A percentile compares a stretch with the other conserved stretches of the same genome.
Evolutionary conservation across 305 asterid species (phyloP).

Genomic region (Galium porrigens): DNA sequence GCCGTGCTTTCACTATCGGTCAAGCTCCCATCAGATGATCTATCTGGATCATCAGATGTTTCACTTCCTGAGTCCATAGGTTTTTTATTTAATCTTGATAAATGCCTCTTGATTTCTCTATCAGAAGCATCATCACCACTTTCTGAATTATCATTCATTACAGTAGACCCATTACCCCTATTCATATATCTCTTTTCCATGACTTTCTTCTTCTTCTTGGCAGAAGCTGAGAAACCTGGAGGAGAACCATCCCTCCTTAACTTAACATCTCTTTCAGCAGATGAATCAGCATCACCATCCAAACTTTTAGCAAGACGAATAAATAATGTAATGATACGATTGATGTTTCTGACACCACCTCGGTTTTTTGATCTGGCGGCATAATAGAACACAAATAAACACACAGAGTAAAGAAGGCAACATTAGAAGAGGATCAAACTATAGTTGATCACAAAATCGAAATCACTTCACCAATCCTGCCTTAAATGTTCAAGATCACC

Average conservation of each 20-base stretch:
- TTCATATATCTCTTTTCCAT: constrained; percentile 48
- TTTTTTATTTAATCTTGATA: constrained; percentile 69
- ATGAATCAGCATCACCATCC: constrained; percentile 55
- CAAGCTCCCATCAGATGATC: constrained; percentile 57
- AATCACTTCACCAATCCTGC: background rate
- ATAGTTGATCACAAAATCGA: background rate
- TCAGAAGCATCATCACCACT: constrained; percentile 76
- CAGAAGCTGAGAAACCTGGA: constrained; percentile 60
- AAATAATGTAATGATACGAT: constrained; percentile 53
- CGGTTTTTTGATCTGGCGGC: constrained; percentile 47
- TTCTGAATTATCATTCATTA: constrained; percentile 43
- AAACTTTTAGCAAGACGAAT: constrained; percentile 68
- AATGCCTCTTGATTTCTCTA: constrained; percentile 69
- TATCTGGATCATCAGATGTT: constrained; percentile 63
- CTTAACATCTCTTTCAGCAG: constrained; percentile 39
- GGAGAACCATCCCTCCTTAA: constrained; percentile 61
- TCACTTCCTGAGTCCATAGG: constrained; percentile 74
- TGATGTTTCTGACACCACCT: constrained; percentile 51
- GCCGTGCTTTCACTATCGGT: constrained; percentile 60
- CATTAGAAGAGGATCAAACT: background rate
- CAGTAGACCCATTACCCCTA: constrained; percentile 49
- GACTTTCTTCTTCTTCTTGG: constrained; percentile 57
- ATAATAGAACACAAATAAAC: constrained; percentile 1
- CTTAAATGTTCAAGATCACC: background rate
- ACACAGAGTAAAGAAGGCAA: background rate